Base-by-base conservation (phyloP, 2,329 filamentous ascomycete genomes). In the Rhexocercosporidium sp. region DNA sequence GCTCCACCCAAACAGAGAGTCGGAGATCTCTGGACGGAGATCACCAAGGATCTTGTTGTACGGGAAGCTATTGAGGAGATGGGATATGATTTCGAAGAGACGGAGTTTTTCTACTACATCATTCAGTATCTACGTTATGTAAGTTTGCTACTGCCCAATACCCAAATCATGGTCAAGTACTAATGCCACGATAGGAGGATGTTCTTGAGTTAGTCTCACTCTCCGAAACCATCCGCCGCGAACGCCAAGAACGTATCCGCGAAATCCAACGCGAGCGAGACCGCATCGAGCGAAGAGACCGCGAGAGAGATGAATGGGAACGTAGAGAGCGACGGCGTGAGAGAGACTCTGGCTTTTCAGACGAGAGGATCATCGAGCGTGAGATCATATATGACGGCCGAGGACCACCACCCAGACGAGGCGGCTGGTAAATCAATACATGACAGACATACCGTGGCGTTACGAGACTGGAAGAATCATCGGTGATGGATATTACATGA, bases 1-100 rank as follows among this genome's bases (percentile, higher is more conserved):
- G 69, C 64, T 39, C 70, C 69, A 25, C 71, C 73, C 39, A 73
- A 75, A 44, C 66, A 69, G n/a, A 68, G 72, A 68, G 60, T 70
- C n/a, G 71, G 86, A 65, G 88, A 91, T 67, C 92, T 97, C 82
- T 98, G 95, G 95, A 99, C 96, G 0, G 96, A 98, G 80, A 93
- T 99, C 73, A 97, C 95, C 54, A 97, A 97, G 81, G 94, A 97
- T 73, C 81, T 98, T 41, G 93, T 98, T 18, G 85, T 90, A 66
- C 89, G 91, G 62, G 94, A 97, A 77, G 96, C 96, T 20, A 92
- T 98, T 71, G 90, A 97, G 73, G 85, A 91, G 74, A 82, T 90
- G 76, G 93, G 93, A 2, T 98, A 97, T 79, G 89, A 92, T 68
- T 98, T 90, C 76, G 93, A 97, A 77, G 94, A 98, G 83, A 96